Base-by-base conservation (phyloP, 805 yeast species). In the Saccharomycopsis oosterbeekiorum region DNA sequence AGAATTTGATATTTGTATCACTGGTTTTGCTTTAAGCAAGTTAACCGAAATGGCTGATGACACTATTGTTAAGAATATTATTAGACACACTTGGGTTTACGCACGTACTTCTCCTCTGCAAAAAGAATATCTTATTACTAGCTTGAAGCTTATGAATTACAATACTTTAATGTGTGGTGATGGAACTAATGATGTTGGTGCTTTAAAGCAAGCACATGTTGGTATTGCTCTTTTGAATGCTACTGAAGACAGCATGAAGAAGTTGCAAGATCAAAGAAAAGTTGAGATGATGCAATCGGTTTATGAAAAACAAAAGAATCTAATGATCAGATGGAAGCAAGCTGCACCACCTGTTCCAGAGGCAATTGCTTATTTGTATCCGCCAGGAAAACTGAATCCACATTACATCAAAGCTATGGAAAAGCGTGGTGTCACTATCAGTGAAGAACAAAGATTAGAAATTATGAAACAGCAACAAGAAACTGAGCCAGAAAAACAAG, bases 131-230 rank as follows among this genome's bases (percentile, higher is more conserved):
- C 85, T 94, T 68, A 79, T 94, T 69, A 86, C 84, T 64, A 82
- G 91, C 43, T 82, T 89, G 72, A 94, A 93, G 73, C 85, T 84
- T 65, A 80, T 89, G 72, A 97, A 97, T 29, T 94, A 93, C 75
- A 87, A 84, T 70, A 94, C 98, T 26, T 80, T 94, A 68, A 94
- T 94, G 99, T 94, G 99, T 76, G 99, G 99, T 79, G 99, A 94
- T 76, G 99, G 99, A 75, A 94, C 99, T n/a, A 94, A 94, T 71
- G 99, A 94, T 78, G 99, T 94, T 58, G 99, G 99, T 74, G 99
- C 99, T 60, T 82, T 94, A 75, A 94, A 94, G 74, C 98, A 94
- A 77, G 98, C 99, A 1, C 96, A 94, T 70, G 87, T 94, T 70
- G 99, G 99, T 78, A 89, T 94, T 71, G 99, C 99, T n/a, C 78